phyloP scores from a whole-genome alignment of 352 stramenopile genomes.

The Phytopythium kandeliae region DNA sequence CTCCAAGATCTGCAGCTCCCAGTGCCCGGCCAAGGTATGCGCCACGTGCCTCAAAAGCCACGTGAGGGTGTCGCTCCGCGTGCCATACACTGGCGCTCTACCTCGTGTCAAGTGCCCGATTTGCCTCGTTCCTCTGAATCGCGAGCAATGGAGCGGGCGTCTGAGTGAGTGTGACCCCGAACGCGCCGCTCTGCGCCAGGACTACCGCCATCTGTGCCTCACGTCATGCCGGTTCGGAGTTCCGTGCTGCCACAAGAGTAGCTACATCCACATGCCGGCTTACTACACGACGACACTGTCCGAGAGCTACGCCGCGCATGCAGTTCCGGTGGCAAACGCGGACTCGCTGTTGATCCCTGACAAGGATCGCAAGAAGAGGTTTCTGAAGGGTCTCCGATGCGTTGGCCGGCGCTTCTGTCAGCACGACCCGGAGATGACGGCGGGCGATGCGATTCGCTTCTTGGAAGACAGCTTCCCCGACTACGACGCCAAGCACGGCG shows the following conservation, averaged over 20 bases:
- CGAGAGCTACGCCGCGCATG: not conserved
- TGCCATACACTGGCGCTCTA: slow-evolving; percentile 29
- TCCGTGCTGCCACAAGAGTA: slow-evolving; percentile 19
- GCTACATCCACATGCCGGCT: slow-evolving; percentile 21
- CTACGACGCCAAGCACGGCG: slow-evolving; percentile 4
- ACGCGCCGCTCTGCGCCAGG: slow-evolving; percentile 1
- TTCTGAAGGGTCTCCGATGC: slow-evolving; percentile 11
- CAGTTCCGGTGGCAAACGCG: not conserved
- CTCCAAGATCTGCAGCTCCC: slow-evolving; percentile 18
- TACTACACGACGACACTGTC: slow-evolving; percentile 7
- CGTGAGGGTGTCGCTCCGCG: slow-evolving; percentile 17
- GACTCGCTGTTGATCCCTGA: slow-evolving; percentile 5
- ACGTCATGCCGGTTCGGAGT: slow-evolving; percentile 20
- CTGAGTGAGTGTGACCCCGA: slow-evolving; percentile 4
- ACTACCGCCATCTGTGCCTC: slow-evolving; percentile 12
- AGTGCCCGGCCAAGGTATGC: slow-evolving; percentile 28
- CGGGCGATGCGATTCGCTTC: slow-evolving; percentile 12
- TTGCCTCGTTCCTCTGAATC: slow-evolving; percentile 27
- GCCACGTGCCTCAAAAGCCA: slow-evolving; percentile 20
- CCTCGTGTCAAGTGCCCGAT: slow-evolving; percentile 37
- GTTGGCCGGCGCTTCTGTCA: slow-evolving; percentile 13
- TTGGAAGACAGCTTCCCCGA: slow-evolving; percentile 11
- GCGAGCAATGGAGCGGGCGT: slow-evolving; percentile 12
- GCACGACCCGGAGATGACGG: slow-evolving; percentile 10
- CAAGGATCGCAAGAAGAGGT: slow-evolving; percentile 6